A percentile compares a stretch with the other conserved stretches of the same genome.
Evolutionary conservation across 306 rosid species (phyloP).

Genomic region (Vigna unguiculata): DNA sequence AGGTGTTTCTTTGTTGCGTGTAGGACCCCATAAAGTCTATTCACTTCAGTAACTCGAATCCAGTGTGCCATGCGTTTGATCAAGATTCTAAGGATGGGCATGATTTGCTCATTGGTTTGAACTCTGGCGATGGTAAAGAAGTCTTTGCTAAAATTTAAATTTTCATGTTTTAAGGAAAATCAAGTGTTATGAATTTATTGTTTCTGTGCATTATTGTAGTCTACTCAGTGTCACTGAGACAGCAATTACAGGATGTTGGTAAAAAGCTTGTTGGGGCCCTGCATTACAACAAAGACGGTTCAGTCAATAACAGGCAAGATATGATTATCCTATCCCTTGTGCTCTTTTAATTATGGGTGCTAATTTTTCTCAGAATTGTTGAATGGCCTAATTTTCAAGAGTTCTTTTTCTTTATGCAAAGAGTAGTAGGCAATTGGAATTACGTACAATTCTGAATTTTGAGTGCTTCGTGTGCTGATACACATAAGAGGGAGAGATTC

Average conservation of each 20-base stretch:
- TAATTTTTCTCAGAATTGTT: constrained; percentile 10
- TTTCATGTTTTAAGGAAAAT: constrained; percentile 29
- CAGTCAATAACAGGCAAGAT: constrained; percentile 87
- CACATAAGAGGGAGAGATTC: background rate
- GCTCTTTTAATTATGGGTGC: background rate
- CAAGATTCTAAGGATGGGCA: constrained; percentile 96
- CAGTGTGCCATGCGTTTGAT: constrained; percentile 91
- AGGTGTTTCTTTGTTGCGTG: constrained; percentile 51
- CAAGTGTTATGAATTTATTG: constrained; percentile 50
- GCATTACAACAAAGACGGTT: constrained; percentile 97
- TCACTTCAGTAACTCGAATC: constrained; percentile 91
- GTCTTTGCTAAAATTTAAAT: constrained; percentile 24
- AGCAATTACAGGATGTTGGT: constrained; percentile 98
- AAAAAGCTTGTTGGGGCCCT: constrained; percentile 95
- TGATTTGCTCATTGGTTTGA: constrained; percentile 90
- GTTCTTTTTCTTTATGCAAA: background rate
- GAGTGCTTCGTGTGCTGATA: background rate
- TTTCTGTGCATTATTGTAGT: constrained; percentile 68
- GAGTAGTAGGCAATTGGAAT: background rate
- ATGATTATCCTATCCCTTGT: constrained; percentile 34
- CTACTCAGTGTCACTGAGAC: constrained; percentile 96
- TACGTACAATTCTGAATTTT: background rate
- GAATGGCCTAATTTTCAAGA: constrained; percentile 22
- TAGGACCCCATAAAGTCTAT: constrained; percentile 98
- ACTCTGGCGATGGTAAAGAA: constrained; percentile 87